Evolutionary conservation across 75 land plant genomes (phyloP), one percentile per base, ranked within the genome.

Genomic region (Chamaecyparis obtusa): DNA sequence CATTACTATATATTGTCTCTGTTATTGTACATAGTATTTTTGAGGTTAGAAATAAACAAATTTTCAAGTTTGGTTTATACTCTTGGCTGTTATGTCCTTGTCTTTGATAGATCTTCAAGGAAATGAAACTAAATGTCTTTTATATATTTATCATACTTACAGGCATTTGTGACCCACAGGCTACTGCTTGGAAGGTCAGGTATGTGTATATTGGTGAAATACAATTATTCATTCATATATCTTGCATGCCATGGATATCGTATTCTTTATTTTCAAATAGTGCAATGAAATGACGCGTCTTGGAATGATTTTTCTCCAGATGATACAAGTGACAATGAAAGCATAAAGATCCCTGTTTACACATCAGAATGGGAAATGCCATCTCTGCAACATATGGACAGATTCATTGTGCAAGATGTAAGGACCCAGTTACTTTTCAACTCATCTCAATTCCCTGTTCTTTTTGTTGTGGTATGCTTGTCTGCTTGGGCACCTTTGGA

Each of bases 121-220:
- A 76, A 57, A 43, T 14, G 30, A 16, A 51, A 49, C 84, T 88
- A 15, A 51, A 30, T 43, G 8, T 49, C 79, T 64, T 51, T 6
- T 48, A 35, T 84, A 37, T 86, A 48, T 16, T 44, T 8, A 48
- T 48, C 8, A 9, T 80, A 64, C 51, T 85, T 90, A 78, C 92
- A 93, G 94, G 80, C 87, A 37, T 92, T 91, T 86, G 92, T 94
- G 82, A 91, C 95, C 36, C 93, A 94, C 83, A 85, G 93, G 56
- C 75, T 94, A 91, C 74, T 88, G 35, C 64, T 94, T 41, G 86
- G 60, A 86, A 67, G 72, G 33, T 87, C 92, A 94, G 93, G 92
- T 92, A 84, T 64, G 44, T 46, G 36, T 30, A 46, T 83, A 36
- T 54, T 37, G 5, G 56, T 15, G 11, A 44, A 55, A 19, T 64